phyloP scores from a whole-genome alignment of 768 basidiomycete species.

The Termitomyces eurrhizus region DNA sequence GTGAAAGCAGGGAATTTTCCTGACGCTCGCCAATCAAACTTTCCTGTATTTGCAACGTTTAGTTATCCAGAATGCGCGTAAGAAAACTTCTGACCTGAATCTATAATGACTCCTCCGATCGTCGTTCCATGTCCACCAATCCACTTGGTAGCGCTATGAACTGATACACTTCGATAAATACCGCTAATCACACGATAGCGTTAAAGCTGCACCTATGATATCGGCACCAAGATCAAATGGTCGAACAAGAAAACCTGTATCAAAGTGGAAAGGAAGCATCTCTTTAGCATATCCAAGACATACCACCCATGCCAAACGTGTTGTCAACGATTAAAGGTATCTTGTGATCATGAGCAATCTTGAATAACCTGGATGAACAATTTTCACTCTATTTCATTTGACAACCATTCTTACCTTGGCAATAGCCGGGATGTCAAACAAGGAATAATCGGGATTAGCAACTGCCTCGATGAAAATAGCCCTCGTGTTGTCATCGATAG shows the following conservation, averaged over 20 bases:
- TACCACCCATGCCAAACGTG: conserved; percentile 71
- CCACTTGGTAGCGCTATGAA: conserved; percentile 84
- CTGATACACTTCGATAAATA: conserved; percentile 20
- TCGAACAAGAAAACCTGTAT: conserved; percentile 52
- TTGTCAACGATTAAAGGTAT: conserved; percentile 83
- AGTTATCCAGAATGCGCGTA: conserved; percentile 5
- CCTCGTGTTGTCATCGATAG: conserved; percentile 76
- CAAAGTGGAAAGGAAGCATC: conserved; percentile 13
- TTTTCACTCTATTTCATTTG: not conserved
- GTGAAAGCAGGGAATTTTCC: conserved; percentile 75
- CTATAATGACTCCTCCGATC: conserved; percentile 72
- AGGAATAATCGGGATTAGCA: conserved; percentile 72
- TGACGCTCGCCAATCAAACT: conserved; percentile 69
- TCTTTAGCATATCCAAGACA: not conserved
- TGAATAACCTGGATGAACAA: not conserved
- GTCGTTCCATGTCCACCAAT: conserved; percentile 80
- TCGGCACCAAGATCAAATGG: conserved; percentile 78
- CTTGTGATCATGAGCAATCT: conserved; percentile 67
- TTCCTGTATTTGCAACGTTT: conserved; percentile 30
- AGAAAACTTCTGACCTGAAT: conserved; percentile 43
- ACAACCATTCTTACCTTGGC: conserved; percentile 46
- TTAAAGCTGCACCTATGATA: conserved; percentile 46
- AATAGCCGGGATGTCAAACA: conserved; percentile 64
- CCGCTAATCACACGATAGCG: no score
- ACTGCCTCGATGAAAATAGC: conserved; percentile 75